Conservation (phyloP, 345 rosid species). For the Durio zibethinus region DNA sequence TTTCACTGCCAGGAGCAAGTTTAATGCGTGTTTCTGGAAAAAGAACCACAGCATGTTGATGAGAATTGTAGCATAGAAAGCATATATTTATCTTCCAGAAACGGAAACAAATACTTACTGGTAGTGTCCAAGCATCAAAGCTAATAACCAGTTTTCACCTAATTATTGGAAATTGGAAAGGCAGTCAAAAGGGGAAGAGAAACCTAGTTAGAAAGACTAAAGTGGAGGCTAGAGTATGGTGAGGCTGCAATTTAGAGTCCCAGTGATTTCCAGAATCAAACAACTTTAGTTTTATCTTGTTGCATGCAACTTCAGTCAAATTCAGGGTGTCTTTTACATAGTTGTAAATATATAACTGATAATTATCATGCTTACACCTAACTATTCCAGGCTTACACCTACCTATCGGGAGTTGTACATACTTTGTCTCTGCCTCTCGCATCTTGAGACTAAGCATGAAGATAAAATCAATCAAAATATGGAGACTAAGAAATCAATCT, state of each 20-base stretch:
- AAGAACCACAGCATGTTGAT: slow-evolving; percentile 13
- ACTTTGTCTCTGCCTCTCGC: slow-evolving; percentile 64
- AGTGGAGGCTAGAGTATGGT: slow-evolving; percentile 35
- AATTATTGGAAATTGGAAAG: background rate
- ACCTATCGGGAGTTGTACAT: slow-evolving; percentile 17
- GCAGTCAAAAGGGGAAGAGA: background rate
- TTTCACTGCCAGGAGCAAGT: slow-evolving; percentile 72
- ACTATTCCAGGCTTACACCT: slow-evolving; percentile 63
- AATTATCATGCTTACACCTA: slow-evolving; percentile 71
- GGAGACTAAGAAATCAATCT: slow-evolving; percentile 17
- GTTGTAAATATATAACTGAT: slow-evolving; percentile 11
- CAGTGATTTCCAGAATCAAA: background rate
- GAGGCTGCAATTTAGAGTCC: slow-evolving; percentile 4
- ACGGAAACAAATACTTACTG: background rate
- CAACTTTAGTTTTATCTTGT: slow-evolving; percentile 10
- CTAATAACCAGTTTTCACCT: background rate
- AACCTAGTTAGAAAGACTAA: background rate
- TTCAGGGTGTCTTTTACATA: background rate
- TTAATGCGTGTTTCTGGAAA: slow-evolving; percentile 66
- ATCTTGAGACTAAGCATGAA: slow-evolving; percentile 69
- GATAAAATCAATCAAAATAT: slow-evolving; percentile 43
- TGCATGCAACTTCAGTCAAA: background rate
- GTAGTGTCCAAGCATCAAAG: background rate
- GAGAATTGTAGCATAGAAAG: background rate
- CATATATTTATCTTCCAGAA: background rate